phyloP scores from a whole-genome alignment of 1,139 yeast genomes.

The Oligophagozyma castellii region DNA sequence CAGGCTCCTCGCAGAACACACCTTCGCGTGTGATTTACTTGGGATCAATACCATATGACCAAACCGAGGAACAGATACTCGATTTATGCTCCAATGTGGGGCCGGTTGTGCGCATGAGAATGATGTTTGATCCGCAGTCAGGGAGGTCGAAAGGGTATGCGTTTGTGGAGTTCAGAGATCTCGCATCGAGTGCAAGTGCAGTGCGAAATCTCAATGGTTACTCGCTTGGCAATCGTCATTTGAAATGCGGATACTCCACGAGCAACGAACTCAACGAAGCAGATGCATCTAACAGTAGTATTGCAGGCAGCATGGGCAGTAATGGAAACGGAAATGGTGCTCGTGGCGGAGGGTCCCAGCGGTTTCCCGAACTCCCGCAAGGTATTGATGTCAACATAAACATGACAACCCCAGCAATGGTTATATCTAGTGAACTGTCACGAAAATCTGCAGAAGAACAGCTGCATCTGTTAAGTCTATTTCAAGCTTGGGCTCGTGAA shows the following conservation, averaged over 20 bases:
- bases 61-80: conserved; percentile 79
- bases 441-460: conserved; percentile 28
- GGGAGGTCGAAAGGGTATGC: conserved; percentile 92
- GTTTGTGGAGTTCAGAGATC: conserved; percentile 61
- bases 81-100: conserved; percentile 37
- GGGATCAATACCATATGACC: conserved; percentile 59
- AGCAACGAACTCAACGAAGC: conserved; percentile 12
- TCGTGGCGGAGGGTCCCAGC: conserved; percentile 4
- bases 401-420: conserved; percentile 43
- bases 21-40: conserved; percentile 40
- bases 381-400: conserved; percentile 47
- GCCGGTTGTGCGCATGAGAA: conserved; percentile 63
- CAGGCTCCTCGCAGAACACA: conserved; percentile 14
- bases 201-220: conserved; percentile 78
- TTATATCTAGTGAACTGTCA: conserved; percentile 45
- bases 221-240: conserved; percentile 54
- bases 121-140: conserved; percentile 75
- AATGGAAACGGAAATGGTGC: conserved; percentile 6
- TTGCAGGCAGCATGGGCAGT: conserved; percentile 6
- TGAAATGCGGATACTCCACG: conserved; percentile 59
- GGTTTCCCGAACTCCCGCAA: conserved; percentile 31
- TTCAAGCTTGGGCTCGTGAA: conserved; percentile 47
- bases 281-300: conserved; percentile 3
- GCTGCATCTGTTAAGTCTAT: conserved; percentile 34
- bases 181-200: conserved; percentile 81